Percentiles rank a stretch among this genome's conserved stretches.
Evolutionary conservation across 73 alveolate genomes (phyloP).

Genomic region (Blepharisma stoltei): DNA sequence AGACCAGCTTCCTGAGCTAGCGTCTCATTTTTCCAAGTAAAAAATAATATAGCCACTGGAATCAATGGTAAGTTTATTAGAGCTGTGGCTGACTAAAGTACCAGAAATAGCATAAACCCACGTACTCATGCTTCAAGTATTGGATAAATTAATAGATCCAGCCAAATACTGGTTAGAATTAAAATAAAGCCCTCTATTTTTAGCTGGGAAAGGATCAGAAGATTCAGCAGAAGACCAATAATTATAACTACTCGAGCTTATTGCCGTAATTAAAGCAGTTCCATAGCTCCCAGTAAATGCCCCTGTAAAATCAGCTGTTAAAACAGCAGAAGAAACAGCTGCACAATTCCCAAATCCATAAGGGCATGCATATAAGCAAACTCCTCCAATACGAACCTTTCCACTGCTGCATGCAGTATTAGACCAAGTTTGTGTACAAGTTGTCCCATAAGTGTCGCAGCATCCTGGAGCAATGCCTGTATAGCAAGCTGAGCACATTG

Average conservation of each 20-base stretch:
- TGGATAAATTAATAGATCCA: background rate
- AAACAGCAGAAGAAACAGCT: no score
- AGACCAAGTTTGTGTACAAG: background rate
- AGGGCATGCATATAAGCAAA: conserved; percentile 6
- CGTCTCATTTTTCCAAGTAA: background rate
- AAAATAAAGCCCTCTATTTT: background rate
- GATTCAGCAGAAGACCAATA: background rate
- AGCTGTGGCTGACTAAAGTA: background rate
- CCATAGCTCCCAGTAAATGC: no score
- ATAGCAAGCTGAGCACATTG: background rate
- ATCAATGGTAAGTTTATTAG: background rate
- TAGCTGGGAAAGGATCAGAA: conserved; percentile 1
- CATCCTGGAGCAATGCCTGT: background rate
- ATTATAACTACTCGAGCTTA: no score
- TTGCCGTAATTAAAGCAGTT: no score
- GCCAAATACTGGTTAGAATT: background rate
- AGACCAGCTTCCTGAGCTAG: background rate
- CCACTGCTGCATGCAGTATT: background rate
- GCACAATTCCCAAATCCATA: background rate
- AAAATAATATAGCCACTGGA: background rate
- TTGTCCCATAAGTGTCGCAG: background rate
- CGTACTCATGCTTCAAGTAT: background rate
- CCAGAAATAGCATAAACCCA: background rate
- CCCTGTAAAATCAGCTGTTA: no score
- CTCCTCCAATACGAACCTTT: background rate